Base-by-base conservation (phyloP, 139 green algal genomes). In the Tetradesmus lagerheimii region DNA sequence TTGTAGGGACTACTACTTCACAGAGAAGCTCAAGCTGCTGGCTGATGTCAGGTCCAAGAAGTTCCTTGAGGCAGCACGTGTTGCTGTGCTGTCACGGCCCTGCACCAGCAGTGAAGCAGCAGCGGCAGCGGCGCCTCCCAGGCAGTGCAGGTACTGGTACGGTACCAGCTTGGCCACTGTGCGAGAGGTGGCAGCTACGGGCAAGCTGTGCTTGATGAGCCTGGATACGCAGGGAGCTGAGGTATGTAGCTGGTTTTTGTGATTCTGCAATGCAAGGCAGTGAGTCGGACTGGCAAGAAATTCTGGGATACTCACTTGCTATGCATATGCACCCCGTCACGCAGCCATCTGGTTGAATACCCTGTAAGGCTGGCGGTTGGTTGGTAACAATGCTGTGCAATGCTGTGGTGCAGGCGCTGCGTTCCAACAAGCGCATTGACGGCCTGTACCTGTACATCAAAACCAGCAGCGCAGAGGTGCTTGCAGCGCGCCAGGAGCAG, bases 171-270 rank as follows among this genome's bases (percentile, higher is more conserved):
- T 95, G 23, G 87, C 91, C 34, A 94, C 94, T 11, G 93, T 97
- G 43, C 86, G 94, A 0, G 91, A 95, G 57, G 93, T 97, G 34
- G 95, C 95, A 50, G 94, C 95, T 14, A 95, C 93, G 6, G 95
- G 95, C 79, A 94, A 95, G 85, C 90, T 97, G 76, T 96, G 95
- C 83, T 41, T 96, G 2, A 95, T 96, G 89, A 89, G 84, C 15
- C 67, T 97, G n/a, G 94, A 97, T n/a, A 53, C 91, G 35, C 93
- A 96, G 87, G 95, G 94, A 16, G 92, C 80, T 6, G 62, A 88
- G 88, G 88, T 91, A 6, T 38, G 47, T 4, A 79, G 34, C 6
- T 41, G 50, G 27, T n/a, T n/a, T n/a, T n/a, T n/a, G n/a, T n/a
- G n/a, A n/a, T n/a, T n/a, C n/a, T n/a, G n/a, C n/a, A n/a, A n/a